Evolutionary conservation across 352 stramenopile species (phyloP).

Genomic region (Pythium oligandrum): DNA sequence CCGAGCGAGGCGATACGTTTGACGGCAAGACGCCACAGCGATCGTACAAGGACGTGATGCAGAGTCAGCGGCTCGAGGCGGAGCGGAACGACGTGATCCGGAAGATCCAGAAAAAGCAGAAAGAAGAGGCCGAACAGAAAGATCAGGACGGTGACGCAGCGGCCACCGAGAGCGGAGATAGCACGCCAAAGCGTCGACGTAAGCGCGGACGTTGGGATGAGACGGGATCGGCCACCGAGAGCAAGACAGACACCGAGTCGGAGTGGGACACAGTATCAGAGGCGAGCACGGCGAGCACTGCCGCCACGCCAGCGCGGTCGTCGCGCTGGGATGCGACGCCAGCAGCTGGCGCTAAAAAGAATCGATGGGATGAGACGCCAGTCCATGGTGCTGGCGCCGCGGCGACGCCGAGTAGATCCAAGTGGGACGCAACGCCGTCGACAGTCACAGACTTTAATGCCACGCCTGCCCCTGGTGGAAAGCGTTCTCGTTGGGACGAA

Average conservation of each 20-base stretch:
- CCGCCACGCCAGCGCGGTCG: conserved; percentile 24
- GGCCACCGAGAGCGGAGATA: conserved; percentile 19
- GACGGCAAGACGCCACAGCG: conserved; percentile 73
- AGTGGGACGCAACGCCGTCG: conserved; percentile 94
- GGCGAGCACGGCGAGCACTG: conserved; percentile 27
- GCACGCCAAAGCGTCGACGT: conserved; percentile 48
- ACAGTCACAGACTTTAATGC: conserved; percentile 30
- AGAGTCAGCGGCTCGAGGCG: conserved; percentile 82
- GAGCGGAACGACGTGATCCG: conserved; percentile 84
- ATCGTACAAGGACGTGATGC: conserved; percentile 89
- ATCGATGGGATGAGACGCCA: conserved; percentile 81
- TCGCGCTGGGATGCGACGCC: conserved; percentile 81
- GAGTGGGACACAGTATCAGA: conserved; percentile 74
- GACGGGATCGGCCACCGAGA: conserved; percentile 24
- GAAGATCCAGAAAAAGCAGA: conserved; percentile 83
- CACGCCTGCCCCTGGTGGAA: conserved; percentile 59
- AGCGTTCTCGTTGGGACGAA: conserved; percentile 96
- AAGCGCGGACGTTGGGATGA: conserved; percentile 88
- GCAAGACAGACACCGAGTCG: conserved; percentile 61
- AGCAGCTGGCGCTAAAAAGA: conserved; percentile 46
- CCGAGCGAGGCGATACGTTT: conserved; percentile 90
- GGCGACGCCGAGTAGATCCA: conserved; percentile 30
- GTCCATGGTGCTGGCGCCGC: conserved; percentile 32
- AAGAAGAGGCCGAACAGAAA: conserved; percentile 49
- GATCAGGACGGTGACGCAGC: conserved; percentile 25